Evolutionary conservation across 2,329 filamentous ascomycete species (phyloP).

Genomic region (Pseudogymnoascus sp.): DNA sequence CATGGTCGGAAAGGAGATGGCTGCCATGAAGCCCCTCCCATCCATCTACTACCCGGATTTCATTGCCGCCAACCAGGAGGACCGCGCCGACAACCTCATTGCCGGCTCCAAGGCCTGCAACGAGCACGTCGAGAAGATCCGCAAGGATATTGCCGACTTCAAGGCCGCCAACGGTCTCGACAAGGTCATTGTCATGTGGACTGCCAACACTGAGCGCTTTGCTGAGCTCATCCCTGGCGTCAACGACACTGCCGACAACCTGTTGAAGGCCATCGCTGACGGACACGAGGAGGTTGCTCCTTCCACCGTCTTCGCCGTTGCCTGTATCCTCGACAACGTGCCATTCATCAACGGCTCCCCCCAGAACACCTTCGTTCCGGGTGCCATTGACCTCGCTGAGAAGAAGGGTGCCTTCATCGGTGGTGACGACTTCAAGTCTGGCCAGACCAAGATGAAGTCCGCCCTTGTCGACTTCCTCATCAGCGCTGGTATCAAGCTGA

Average conservation of each 20-base stretch:
- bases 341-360: slow-evolving; percentile 99
- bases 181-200: slow-evolving; percentile 97
- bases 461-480: slow-evolving; percentile 97
- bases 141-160: slow-evolving; percentile 89
- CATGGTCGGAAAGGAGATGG: slow-evolving; percentile 89
- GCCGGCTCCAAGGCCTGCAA: slow-evolving; percentile 74
- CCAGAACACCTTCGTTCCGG: slow-evolving; percentile 97
- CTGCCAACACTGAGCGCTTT: slow-evolving; percentile 96
- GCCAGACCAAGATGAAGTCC: slow-evolving; percentile 99
- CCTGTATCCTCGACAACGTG: slow-evolving; percentile 78
- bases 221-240: slow-evolving; percentile 80
- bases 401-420: slow-evolving; percentile 84
- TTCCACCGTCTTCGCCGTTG: slow-evolving; percentile 92
- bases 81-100: slow-evolving; percentile 86
- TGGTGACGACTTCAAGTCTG: slow-evolving; percentile 98
- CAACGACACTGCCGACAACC: slow-evolving; percentile 94
- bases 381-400: slow-evolving; percentile 82
- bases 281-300: slow-evolving; percentile 90
- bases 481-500: slow-evolving; percentile 97
- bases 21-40: slow-evolving; percentile 76
- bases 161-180: slow-evolving; percentile 78
- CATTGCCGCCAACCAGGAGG: slow-evolving; percentile 97
- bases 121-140: slow-evolving; percentile 87
- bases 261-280: slow-evolving; percentile 76
- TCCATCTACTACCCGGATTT: slow-evolving; percentile 99